These are phyloP conservation scores for Hansenula lynferdii DNA, from an alignment of 1,139 yeast species.

Conservation along the genomic window DNA sequence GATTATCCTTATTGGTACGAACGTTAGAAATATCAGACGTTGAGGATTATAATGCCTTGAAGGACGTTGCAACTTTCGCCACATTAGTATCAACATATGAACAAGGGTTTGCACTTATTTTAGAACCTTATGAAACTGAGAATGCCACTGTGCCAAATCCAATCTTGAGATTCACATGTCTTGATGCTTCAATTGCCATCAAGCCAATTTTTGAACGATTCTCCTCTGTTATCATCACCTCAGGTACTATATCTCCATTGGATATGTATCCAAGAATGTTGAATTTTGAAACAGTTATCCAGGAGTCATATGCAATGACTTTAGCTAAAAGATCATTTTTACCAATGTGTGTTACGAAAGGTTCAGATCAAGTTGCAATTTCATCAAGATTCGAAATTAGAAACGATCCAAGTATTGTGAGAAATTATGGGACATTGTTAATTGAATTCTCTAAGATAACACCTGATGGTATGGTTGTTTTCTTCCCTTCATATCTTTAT, in stretches of 20 bases:
- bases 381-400: conserved; percentile 95
- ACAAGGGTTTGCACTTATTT: conserved; percentile 81
- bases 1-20: conserved; percentile 80
- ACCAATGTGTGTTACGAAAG: conserved; percentile 95
- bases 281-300: conserved; percentile 89
- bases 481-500: conserved; percentile 92
- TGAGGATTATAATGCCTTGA: conserved; percentile 88
- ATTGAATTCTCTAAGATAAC: conserved; percentile 93
- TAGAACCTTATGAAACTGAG: conserved; percentile 96
- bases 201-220: conserved; percentile 95
- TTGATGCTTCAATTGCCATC: conserved; percentile 97
- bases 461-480: conserved; percentile 97
- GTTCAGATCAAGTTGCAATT: conserved; percentile 95
- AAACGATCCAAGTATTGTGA: conserved; percentile 95
- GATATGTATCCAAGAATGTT: conserved; percentile 99
- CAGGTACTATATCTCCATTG: conserved; percentile 96
- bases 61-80: conserved; percentile 96
- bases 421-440: conserved; percentile 90
- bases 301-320: conserved; percentile 95
- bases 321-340: conserved; percentile 86
- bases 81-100: conserved; percentile 94
- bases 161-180: conserved; percentile 86
- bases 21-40: conserved; percentile 85
- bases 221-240: conserved; percentile 87
- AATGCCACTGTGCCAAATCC: conserved; percentile 98